Evolutionary conservation across 2,329 filamentous ascomycete species (phyloP), one percentile per base, ranked within the genome.

Genomic region (Emergomyces africanus): DNA sequence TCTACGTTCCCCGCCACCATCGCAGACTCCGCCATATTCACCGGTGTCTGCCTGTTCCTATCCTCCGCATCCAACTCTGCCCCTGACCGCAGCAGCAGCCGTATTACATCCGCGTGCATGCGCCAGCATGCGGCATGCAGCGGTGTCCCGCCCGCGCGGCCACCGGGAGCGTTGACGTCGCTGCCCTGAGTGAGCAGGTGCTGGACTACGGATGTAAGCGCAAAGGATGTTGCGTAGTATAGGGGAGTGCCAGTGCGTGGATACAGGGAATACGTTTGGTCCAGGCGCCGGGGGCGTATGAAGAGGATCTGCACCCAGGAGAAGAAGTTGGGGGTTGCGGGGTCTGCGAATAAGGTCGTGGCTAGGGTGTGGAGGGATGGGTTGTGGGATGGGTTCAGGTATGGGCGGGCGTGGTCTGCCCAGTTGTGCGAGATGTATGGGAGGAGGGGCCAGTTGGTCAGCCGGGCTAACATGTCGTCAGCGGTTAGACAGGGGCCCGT

Each of bases 161-260:
- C 48, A 15, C 57, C 57, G 1, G 23, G 46, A 2, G 14, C 57
- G 15, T 58, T 58, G n/a, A 58, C 35, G 20, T 53, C 48, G 25
- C 42, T 42, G 30, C 57, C 57, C 2, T n/a, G 20, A 5, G 44
- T 23, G 20, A 58, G 48, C 25, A 58, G 35, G 23, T 50, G 48
- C n/a, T 51, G 14, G 33, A 58, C 46, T 28, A 58, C 12, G 12
- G 57, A 15, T 18, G 37, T 50, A 3, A 58, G 46, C 6, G 15
- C 57, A 46, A 58, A 58, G 48, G 57, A 58, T 12, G 57, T 51
- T 5, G 57, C 57, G 48, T 58, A 53, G 35, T 58, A 58, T 1
- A 58, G 20, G 0, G 57, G 57, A 12, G 44, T 58, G 44, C 28
- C 39, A 23, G 46, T 41, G 2, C 57, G 46, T 15, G 57, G 46